Evolutionary conservation across 371 early-diverging fungal species (phyloP).

Genomic region (Mortierella sp.): DNA sequence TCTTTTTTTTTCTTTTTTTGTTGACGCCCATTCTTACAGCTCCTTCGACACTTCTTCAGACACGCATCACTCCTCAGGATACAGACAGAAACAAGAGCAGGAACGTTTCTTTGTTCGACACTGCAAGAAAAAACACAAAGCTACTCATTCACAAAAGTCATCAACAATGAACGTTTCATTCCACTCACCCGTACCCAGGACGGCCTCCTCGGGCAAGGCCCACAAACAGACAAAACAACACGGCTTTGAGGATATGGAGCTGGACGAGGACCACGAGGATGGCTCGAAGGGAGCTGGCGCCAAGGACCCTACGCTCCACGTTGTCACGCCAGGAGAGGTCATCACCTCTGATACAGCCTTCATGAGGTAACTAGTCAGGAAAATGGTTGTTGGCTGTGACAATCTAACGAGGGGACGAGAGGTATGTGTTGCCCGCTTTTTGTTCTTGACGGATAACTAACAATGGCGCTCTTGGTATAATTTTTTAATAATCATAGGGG

Average conservation of each 20-base stretch:
- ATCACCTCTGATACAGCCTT: slow-evolving; percentile 88
- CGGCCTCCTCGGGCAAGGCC: slow-evolving; percentile 5
- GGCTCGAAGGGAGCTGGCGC: neutral
- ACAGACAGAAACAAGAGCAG: neutral
- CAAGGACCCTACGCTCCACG: slow-evolving; percentile 53
- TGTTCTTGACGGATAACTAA: neutral
- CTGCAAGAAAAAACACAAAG: neutral
- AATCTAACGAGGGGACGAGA: neutral
- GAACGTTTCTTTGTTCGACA: neutral
- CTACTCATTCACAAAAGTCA: neutral
- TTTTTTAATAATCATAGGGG: slow-evolving; percentile 72
- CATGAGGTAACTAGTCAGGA: slow-evolving; percentile 73
- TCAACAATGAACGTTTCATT: slow-evolving; percentile 39
- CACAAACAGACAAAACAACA: slow-evolving; percentile 26
- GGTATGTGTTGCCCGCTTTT: neutral
- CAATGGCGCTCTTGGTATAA: neutral
- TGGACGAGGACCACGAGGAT: slow-evolving; percentile 55
- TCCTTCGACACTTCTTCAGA: neutral
- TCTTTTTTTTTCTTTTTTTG: neutral
- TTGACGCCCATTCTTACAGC: neutral
- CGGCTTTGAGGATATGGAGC: slow-evolving; percentile 59
- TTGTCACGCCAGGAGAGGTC: slow-evolving; percentile 92
- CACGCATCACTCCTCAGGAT: neutral
- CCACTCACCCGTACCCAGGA: slow-evolving; percentile 59
- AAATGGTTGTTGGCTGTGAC: neutral